These are phyloP conservation scores for Suillus subaureus DNA, from an alignment of 768 basidiomycete genomes.

Conservation along the genomic window DNA sequence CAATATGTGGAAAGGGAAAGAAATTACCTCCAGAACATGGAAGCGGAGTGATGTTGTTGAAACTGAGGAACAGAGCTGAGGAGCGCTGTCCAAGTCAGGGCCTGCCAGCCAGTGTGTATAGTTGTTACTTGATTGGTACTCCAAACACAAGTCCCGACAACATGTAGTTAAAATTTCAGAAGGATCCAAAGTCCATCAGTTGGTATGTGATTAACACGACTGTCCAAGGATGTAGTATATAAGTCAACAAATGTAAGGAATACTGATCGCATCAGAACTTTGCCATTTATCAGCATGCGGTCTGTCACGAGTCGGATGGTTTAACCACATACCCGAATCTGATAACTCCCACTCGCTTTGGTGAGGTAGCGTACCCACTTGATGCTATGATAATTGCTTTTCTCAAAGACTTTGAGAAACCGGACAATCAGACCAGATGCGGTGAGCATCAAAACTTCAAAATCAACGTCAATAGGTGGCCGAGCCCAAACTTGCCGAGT, in stretches of 20 bases:
- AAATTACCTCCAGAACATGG: conserved; percentile 53
- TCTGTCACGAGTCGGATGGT: conserved; percentile 1
- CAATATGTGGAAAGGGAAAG: background rate
- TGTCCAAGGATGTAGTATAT: conserved; percentile 11
- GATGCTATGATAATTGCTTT: conserved; percentile 89
- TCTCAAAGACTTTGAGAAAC: conserved; percentile 98
- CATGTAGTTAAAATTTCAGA: conserved; percentile 6
- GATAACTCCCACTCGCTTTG: conserved; percentile 91
- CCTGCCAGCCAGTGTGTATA: conserved; percentile 11
- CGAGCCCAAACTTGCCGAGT: conserved; percentile 95
- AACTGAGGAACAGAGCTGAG: conserved; percentile 9
- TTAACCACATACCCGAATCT: conserved; percentile 76
- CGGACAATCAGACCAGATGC: conserved; percentile 94
- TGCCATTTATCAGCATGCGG: conserved; percentile 1
- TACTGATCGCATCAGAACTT: conserved; percentile 32
- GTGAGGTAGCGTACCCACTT: conserved; percentile 97
- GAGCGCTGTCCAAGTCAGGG: background rate
- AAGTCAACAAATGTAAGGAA: conserved; percentile 21
- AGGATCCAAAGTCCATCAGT: conserved; percentile 12
- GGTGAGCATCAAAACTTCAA: conserved; percentile 99
- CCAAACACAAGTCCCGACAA: conserved; percentile 6
- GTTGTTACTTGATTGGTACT: conserved; percentile 29
- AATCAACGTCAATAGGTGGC: conserved; percentile 97
- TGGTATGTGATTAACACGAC: conserved; percentile 27
- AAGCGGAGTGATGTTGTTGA: conserved; percentile 16